Evolutionary conservation across 1,284 basidiomycete genomes (phyloP).

Genomic region (Serendipita sp.): DNA sequence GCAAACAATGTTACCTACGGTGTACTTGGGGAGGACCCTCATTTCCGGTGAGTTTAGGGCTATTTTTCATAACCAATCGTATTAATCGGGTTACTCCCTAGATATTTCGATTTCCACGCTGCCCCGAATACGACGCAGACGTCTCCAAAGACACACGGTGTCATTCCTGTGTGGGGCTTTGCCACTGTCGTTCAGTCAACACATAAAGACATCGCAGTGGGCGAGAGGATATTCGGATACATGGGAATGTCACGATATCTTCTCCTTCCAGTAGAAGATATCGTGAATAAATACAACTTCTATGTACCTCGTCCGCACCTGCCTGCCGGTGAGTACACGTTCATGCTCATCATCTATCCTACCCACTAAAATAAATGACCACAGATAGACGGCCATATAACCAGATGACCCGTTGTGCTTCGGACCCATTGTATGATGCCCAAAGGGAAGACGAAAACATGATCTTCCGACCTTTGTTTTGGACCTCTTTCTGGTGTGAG

Average conservation of each 20-base stretch:
- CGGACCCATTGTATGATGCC: slow-evolving; percentile 37
- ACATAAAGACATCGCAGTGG: slow-evolving; percentile 30
- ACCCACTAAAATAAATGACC: background rate
- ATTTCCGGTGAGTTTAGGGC: slow-evolving; percentile 33
- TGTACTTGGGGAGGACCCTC: slow-evolving; percentile 41
- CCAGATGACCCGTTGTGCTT: slow-evolving; percentile 40
- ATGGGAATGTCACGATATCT: slow-evolving; percentile 43
- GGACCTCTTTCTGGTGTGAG: slow-evolving; percentile 56
- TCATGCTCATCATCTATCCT: background rate
- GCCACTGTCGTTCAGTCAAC: slow-evolving; percentile 37
- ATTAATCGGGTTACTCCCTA: slow-evolving; percentile 16
- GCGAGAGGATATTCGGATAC: slow-evolving; percentile 51
- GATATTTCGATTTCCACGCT: slow-evolving; percentile 50
- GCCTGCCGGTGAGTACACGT: slow-evolving; percentile 30
- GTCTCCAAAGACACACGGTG: slow-evolving; percentile 36
- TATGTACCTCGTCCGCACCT: slow-evolving; percentile 41
- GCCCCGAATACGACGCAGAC: slow-evolving; percentile 26
- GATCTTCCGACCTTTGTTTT: slow-evolving; percentile 52
- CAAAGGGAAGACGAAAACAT: slow-evolving; percentile 42
- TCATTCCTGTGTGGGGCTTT: slow-evolving; percentile 56
- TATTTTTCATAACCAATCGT: background rate
- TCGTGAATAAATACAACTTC: slow-evolving; percentile 38
- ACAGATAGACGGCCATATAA: slow-evolving; percentile 51
- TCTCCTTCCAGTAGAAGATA: slow-evolving; percentile 32
- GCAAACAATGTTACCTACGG: slow-evolving; percentile 38